Evolutionary conservation across 176 grass and related monocot species (phyloP).

Genomic region (Eleusine indica): DNA sequence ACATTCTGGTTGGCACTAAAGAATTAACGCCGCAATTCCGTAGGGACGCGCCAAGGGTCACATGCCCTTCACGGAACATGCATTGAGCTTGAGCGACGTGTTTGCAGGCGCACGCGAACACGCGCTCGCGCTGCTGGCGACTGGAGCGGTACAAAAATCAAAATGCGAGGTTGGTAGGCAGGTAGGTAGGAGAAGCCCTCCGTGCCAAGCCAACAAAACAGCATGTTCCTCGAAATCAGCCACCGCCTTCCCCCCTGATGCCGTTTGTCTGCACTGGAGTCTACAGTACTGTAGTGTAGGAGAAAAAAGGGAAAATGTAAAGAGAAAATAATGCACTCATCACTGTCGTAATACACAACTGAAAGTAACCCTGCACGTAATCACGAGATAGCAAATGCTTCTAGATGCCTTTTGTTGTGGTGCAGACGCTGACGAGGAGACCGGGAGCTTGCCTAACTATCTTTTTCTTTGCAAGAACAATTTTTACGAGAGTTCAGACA

Average conservation of each 20-base stretch:
- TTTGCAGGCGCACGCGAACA: slow-evolving; percentile 2
- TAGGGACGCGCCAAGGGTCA: not conserved
- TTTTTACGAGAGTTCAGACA: slow-evolving; percentile 5
- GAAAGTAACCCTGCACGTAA: not conserved
- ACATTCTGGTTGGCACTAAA: slow-evolving; percentile 16
- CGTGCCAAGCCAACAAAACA: slow-evolving; percentile 1
- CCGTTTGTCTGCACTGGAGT: not conserved
- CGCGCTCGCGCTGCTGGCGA: not conserved
- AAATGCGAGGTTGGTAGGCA: slow-evolving; percentile 7
- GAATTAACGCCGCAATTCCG: not conserved
- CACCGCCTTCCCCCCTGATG: not conserved
- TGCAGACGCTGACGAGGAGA: too few relatives aligned
- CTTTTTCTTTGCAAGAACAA: not conserved
- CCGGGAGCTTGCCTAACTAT: slow-evolving; percentile 1
- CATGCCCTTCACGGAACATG: not conserved
- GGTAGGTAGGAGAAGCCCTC: slow-evolving; percentile 17
- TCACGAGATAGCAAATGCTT: slow-evolving; percentile 6
- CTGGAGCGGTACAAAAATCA: not conserved
- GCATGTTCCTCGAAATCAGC: not conserved
- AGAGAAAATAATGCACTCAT: not conserved
- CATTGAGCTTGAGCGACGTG: not conserved
- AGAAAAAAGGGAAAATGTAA: not conserved
- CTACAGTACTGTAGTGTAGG: not conserved
- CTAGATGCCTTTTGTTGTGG: slow-evolving; percentile 39
- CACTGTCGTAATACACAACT: not conserved